phyloP scores from a whole-genome alignment of 306 rosid species.

The Pterocarpus macrocarpus region DNA sequence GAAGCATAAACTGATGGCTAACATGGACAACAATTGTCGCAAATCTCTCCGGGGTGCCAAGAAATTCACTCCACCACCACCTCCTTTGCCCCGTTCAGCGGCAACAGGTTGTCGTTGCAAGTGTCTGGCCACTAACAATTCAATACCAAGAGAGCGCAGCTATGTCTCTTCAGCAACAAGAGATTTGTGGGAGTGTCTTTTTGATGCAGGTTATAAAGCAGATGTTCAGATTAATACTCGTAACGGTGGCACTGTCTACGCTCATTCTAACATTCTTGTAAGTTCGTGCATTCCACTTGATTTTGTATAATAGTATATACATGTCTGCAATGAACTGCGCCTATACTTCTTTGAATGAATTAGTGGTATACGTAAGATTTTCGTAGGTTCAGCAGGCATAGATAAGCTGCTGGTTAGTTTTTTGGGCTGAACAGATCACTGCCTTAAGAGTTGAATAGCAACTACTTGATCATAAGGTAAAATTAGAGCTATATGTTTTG shows the following conservation, averaged over 20 bases:
- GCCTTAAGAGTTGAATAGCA: too few relatives aligned
- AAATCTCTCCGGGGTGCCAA: constrained; percentile 40
- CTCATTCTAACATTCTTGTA: constrained; percentile 84
- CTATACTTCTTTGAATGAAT: too few relatives aligned
- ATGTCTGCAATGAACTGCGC: neutral
- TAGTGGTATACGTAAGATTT: constrained; percentile 4
- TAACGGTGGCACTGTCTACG: constrained; percentile 70
- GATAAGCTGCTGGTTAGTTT: neutral
- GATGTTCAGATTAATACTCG: constrained; percentile 78
- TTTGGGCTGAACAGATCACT: too few relatives aligned
- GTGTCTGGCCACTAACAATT: constrained; percentile 40
- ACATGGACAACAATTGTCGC: constrained; percentile 22
- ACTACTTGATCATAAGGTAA: neutral
- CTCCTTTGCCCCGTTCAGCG: constrained; percentile 61
- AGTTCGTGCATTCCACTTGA: constrained; percentile 53
- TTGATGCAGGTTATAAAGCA: constrained; percentile 76
- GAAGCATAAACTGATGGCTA: constrained; percentile 52
- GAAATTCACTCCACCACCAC: constrained; percentile 62
- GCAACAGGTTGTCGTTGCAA: constrained; percentile 35
- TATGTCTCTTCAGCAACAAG: constrained; percentile 56
- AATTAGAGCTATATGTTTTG: neutral
- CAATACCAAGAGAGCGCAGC: constrained; percentile 49
- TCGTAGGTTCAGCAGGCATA: neutral
- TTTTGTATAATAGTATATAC: neutral
- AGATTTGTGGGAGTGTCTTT: constrained; percentile 79